A percentile compares a stretch with the other conserved stretches of the same genome.
phyloP scores from a whole-genome alignment of 2,329 filamentous ascomycete species.

The Bipolaris bicolor region DNA sequence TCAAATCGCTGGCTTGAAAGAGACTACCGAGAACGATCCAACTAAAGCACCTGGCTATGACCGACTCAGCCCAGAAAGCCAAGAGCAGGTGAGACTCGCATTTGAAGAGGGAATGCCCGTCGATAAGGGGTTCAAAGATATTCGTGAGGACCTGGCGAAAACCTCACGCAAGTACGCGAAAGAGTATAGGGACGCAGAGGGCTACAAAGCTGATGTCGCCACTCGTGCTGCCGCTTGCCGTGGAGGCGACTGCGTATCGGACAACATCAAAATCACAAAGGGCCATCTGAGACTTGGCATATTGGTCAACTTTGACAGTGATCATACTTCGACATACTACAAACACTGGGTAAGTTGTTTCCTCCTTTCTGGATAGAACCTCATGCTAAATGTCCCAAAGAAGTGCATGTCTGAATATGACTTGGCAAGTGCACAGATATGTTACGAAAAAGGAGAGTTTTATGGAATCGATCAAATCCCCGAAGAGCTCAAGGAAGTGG shows the following conservation, averaged over 20 bases:
- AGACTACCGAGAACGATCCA: slow-evolving; percentile 62
- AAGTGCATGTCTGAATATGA: slow-evolving; percentile 81
- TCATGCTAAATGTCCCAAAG: neutral
- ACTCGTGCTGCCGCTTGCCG: slow-evolving; percentile 66
- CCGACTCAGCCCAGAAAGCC: slow-evolving; percentile 69
- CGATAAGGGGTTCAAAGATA: slow-evolving; percentile 77
- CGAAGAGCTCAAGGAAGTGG: slow-evolving; percentile 70
- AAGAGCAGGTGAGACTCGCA: slow-evolving; percentile 74
- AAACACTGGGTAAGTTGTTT: slow-evolving; percentile 70
- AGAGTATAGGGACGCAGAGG: slow-evolving; percentile 20
- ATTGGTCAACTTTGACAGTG: slow-evolving; percentile 29
- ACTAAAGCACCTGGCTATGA: slow-evolving; percentile 78
- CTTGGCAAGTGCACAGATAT: slow-evolving; percentile 66
- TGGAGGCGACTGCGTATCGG: slow-evolving; percentile 72
- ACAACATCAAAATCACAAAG: slow-evolving; percentile 74
- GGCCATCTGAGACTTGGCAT: slow-evolving; percentile 78
- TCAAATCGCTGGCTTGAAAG: slow-evolving; percentile 68
- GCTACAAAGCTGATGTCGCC: slow-evolving; percentile 28
- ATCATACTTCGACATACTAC: slow-evolving; percentile 70
- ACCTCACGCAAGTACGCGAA: slow-evolving; percentile 1
- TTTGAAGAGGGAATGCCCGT: slow-evolving; percentile 77
- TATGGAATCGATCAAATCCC: slow-evolving; percentile 78
- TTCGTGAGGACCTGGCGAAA: slow-evolving; percentile 61
- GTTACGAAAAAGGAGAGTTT: slow-evolving; percentile 64
- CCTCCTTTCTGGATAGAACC: no score